Base-by-base conservation (phyloP, 495 filamentous ascomycete genomes). In the Xylaria palmicola region DNA sequence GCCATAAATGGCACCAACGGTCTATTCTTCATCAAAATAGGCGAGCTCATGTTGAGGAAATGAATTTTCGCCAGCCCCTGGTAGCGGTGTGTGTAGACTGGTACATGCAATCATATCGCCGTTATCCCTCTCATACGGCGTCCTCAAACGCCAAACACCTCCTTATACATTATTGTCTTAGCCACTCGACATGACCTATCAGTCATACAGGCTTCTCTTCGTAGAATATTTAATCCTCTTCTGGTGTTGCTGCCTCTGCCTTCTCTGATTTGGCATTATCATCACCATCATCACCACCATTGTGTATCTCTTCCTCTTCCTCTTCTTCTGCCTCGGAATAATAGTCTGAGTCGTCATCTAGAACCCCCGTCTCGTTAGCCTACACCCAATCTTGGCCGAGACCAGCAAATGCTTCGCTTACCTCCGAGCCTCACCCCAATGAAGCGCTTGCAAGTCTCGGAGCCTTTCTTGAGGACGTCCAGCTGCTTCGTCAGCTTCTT, bases 401-500 rank as follows among this genome's bases (percentile, higher is more conserved):
- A 15, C 27, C 27, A 53, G 29, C 15, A 12, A 17, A 29, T 41
- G 37, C 3, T 30, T 10, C 2, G 36, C 54, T 32, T 60, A 66
- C 66, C 61, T 36, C 44, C 50, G 8, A 68, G 32, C 34, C 60
- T 62, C 10, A 48, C 55, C 34, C 57, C 56, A 6, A 61, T 39
- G 19, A 83, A 81, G 15, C 68, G 71, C 63, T 78, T 80, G 64
- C 80, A 84, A 6, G 75, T 83, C n/a, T 78, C 72, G 26, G 72
- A 67, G 24, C 82, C 81, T 47, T 75, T 78, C 8, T 55, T 65
- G 13, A 88, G 77, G n/a, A 82, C 75, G 17, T 76, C 66, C 15
- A 82, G 71, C 63, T 87, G 78, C 58, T 75, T 81, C 10, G 64
- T 78, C 36, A 87, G 67, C 47, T 82, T 77, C 43, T 82, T 77